phyloP scores from a whole-genome alignment of 164 flowering plant genomes.

The Tetrastigma voinierianum region DNA sequence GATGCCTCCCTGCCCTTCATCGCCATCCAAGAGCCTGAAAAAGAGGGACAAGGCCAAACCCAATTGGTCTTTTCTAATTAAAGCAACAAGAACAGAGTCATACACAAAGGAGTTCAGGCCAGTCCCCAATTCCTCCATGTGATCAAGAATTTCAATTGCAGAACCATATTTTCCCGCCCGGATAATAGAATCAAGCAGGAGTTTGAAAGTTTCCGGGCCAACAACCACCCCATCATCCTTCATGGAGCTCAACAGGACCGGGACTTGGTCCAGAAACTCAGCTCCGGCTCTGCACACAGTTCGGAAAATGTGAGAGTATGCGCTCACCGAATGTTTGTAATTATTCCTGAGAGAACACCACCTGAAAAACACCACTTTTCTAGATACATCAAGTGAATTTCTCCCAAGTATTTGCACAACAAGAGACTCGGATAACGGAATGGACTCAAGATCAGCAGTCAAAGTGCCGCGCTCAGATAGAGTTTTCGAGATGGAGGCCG shows the following conservation, averaged over 20 bases:
- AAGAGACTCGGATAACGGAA: constrained; percentile 55
- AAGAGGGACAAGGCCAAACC: constrained; percentile 65
- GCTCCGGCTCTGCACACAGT: constrained; percentile 46
- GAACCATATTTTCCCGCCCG: constrained; percentile 54
- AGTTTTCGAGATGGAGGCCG: constrained; percentile 61
- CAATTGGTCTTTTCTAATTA: constrained; percentile 61
- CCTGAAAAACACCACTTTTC: constrained; percentile 68
- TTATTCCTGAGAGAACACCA: constrained; percentile 64
- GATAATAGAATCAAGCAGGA: constrained; percentile 61
- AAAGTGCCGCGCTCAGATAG: constrained; percentile 55
- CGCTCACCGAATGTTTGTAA: constrained; percentile 58
- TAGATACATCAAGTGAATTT: constrained; percentile 38
- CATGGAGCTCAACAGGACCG: constrained; percentile 50
- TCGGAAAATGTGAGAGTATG: constrained; percentile 55
- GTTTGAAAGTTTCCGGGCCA: constrained; percentile 53
- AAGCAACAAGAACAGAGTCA: constrained; percentile 63
- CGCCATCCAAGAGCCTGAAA: constrained; percentile 44
- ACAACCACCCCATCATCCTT: constrained; percentile 56
- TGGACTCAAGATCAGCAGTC: constrained; percentile 37
- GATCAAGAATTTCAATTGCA: constrained; percentile 65
- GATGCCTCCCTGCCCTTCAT: neutral
- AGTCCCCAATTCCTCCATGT: constrained; percentile 55
- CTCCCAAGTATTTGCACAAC: constrained; percentile 64
- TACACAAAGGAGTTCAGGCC: constrained; percentile 44
- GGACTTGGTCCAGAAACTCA: constrained; percentile 45